Conservation (phyloP, 2,329 filamentous ascomycete species). For the Epichloe coenophiala region DNA sequence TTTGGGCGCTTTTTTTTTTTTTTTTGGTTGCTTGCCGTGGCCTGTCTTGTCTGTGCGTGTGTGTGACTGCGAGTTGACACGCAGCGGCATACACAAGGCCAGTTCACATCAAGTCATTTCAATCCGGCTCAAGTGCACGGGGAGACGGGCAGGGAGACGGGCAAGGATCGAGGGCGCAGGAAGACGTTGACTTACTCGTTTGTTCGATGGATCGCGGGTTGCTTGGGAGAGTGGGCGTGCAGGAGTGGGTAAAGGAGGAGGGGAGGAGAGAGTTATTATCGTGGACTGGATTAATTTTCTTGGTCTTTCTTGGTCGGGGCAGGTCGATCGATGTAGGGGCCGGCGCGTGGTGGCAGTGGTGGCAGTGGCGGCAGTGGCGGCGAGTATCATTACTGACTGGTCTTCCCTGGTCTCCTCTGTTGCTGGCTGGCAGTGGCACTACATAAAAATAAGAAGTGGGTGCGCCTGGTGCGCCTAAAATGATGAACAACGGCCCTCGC, state of each 20-base stretch:
- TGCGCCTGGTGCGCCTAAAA: too few species aligned
- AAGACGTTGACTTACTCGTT: conserved; percentile 8
- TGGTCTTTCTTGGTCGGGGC: conserved; percentile 5
- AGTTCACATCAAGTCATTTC: background rate
- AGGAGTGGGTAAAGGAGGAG: conserved; percentile 5
- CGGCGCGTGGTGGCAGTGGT: background rate
- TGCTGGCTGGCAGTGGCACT: too few species aligned
- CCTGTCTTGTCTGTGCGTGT: background rate
- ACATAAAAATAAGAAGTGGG: too few species aligned
- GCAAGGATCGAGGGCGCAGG: background rate
- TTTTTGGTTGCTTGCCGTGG: background rate
- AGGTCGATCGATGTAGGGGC: conserved; percentile 1
- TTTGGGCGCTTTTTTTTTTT: too few species aligned
- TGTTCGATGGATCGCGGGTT: conserved; percentile 6
- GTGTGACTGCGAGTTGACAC: background rate
- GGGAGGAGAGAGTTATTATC: conserved; percentile 4
- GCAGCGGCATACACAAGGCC: background rate
- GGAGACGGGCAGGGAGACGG: background rate
- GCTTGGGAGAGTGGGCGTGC: conserved; percentile 4
- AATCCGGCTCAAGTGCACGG: background rate
- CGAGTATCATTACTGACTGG: background rate
- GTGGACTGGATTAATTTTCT: conserved; percentile 6
- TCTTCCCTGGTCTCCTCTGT: background rate
- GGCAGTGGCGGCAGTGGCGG: too few species aligned
- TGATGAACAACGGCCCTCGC: too few species aligned